Conservation (phyloP, 2,329 filamentous ascomycete species). For the Fonsecaea pugnacius region DNA sequence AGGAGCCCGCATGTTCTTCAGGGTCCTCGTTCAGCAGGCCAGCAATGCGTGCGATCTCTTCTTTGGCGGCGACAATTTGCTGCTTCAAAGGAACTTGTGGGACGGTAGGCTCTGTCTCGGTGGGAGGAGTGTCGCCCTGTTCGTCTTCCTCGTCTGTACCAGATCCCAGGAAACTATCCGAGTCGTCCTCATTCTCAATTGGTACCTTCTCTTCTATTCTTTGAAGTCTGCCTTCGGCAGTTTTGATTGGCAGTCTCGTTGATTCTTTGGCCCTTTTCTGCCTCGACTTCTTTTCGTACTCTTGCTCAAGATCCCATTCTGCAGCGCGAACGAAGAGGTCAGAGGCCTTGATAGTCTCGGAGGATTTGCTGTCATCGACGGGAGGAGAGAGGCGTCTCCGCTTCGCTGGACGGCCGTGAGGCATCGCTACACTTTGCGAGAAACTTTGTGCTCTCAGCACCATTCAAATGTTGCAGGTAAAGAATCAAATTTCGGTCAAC, state of each 20-base stretch:
- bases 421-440: conserved; percentile 42
- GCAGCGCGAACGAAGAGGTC: conserved; percentile 75
- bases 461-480: not conserved
- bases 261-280: conserved; percentile 78
- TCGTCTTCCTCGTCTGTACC: conserved; percentile 62
- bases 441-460: too few species aligned
- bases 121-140: conserved; percentile 45
- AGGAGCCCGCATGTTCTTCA: conserved; percentile 80
- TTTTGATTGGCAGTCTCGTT: conserved; percentile 83
- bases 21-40: conserved; percentile 84
- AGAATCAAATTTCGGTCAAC: conserved; percentile 14
- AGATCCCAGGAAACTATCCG: conserved; percentile 67
- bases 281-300: conserved; percentile 79
- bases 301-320: conserved; percentile 88
- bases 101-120: conserved; percentile 53
- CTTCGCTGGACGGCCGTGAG: conserved; percentile 53
- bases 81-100: conserved; percentile 73
- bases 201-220: conserved; percentile 52
- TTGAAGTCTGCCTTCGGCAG: conserved; percentile 73
- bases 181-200: conserved; percentile 55
- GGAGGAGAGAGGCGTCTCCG: conserved; percentile 57
- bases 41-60: conserved; percentile 85
- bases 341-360: conserved; percentile 41
- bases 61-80: conserved; percentile 84
- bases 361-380: conserved; percentile 44